Base-by-base conservation (phyloP, 768 basidiomycete species). In the Boletus rubroflammeus region DNA sequence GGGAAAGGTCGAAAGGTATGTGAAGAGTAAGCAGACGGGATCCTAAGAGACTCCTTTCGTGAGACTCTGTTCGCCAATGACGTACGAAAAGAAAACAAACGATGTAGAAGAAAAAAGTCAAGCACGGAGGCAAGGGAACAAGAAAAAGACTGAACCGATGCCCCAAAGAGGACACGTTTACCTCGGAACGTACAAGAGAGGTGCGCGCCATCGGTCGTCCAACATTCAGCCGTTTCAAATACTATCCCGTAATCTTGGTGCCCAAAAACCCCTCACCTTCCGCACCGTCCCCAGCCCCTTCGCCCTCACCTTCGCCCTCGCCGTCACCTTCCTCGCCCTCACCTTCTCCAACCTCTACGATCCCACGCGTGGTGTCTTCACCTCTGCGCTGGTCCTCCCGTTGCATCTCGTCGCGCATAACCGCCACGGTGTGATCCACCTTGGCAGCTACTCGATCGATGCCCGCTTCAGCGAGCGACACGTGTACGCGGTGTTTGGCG, bases 381-480 rank as follows among this genome's bases (percentile, higher is more conserved):
- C 63, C 55, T 21, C 61, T 51, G 32, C 62, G 57, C 17, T 80
- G 80, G 42, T 89, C 87, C 25, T 86, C 85, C 45, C 84, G 76
- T 62, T 85, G 80, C 57, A 92, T 81, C 71, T 89, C 84, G 55
- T 87, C 82, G 13, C 86, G 82, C 85, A 92, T 84, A 41, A 81
- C 81, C 62, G 87, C 86, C 52, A 93, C 90, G 53, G 91, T 89
- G 48, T 86, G 81, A 61, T 95, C 93, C 50, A 94, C 92, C 67
- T 86, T 93, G 44, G 83, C 77, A 5, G 87, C 90, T 26, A 91
- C 86, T 61, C 92, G 82, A 70, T 98, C 94, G 72, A 96, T 90
- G 40, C 84, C 88, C 8, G 81, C 81, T 65, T 93, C 86, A 0
- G 93, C 90, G 54, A 98, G 87, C 17, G 90, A 85, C 39, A 94